These are phyloP conservation scores for Thamnidium elegans DNA, from an alignment of 192 early-diverging fungal species.

Conservation along the genomic window DNA sequence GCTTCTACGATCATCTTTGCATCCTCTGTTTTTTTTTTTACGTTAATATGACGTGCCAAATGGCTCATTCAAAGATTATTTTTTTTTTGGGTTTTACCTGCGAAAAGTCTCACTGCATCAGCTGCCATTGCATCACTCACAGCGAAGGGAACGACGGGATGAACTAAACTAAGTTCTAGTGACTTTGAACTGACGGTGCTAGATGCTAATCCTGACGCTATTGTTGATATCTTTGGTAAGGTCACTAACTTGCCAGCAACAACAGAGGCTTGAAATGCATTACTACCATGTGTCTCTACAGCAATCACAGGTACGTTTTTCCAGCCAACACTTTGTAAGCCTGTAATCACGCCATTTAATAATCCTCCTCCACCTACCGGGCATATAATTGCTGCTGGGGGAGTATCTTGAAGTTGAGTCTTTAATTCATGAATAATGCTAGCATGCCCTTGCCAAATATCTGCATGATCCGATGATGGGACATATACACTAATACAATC, in stretches of 20 bases:
- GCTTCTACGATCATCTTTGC: conserved; percentile 59
- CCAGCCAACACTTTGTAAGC: conserved; percentile 59
- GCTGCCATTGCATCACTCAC: conserved; percentile 58
- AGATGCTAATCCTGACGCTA: conserved; percentile 44
- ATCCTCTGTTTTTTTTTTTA: conserved; percentile 38
- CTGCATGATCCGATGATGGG: conserved; percentile 55
- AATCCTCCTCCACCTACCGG: conserved; percentile 71
- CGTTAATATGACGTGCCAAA: background rate
- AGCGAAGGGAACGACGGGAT: conserved; percentile 56
- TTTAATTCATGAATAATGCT: conserved; percentile 64
- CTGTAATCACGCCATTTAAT: conserved; percentile 65
- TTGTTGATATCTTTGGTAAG: conserved; percentile 44
- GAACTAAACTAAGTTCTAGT: conserved; percentile 45
- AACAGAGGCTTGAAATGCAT: conserved; percentile 65
- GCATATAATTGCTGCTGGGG: conserved; percentile 63
- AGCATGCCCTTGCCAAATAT: conserved; percentile 58
- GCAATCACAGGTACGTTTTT: conserved; percentile 69
- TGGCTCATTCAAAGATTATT: conserved; percentile 2
- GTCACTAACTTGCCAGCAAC: conserved; percentile 48
- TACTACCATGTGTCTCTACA: conserved; percentile 71
- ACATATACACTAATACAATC: conserved; percentile 40
- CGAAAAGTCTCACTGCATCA: conserved; percentile 49
- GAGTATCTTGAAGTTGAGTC: conserved; percentile 50
- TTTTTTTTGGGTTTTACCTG: conserved; percentile 35
- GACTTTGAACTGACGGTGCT: conserved; percentile 41